These are phyloP conservation scores for Arthrobotrys musiformis DNA, from an alignment of 2,329 filamentous ascomycete genomes.

Conservation along the genomic window DNA sequence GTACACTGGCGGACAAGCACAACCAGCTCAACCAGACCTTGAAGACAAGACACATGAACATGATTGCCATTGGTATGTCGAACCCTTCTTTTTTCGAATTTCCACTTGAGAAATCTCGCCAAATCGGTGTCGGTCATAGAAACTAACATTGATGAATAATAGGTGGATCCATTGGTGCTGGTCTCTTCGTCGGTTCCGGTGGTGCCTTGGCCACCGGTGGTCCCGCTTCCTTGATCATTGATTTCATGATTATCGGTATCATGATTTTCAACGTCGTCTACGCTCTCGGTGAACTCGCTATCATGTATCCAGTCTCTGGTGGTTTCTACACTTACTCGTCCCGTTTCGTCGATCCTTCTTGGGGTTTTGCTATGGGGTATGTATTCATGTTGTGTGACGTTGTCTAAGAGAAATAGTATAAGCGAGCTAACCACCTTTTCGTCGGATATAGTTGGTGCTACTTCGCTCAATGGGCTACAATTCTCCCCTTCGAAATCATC, in stretches of 20 bases:
- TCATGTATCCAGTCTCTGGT: slow-evolving; percentile 72
- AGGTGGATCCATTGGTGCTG: slow-evolving; percentile 72
- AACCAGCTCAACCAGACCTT: slow-evolving; percentile 66
- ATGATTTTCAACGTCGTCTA: slow-evolving; percentile 72
- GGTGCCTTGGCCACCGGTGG: slow-evolving; percentile 67
- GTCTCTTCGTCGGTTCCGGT: slow-evolving; percentile 73
- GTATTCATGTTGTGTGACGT: neutral
- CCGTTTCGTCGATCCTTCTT: slow-evolving; percentile 71
- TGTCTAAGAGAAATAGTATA: neutral
- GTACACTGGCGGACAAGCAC: slow-evolving; percentile 58
- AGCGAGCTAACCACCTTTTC: slow-evolving; percentile 22
- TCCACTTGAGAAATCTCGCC: slow-evolving; percentile 68
- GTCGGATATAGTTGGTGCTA: slow-evolving; percentile 65
- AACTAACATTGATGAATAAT: slow-evolving; percentile 63
- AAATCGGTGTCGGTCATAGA: slow-evolving; percentile 68
- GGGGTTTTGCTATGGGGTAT: slow-evolving; percentile 68
- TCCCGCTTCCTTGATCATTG: slow-evolving; percentile 56
- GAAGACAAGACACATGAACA: slow-evolving; percentile 71
- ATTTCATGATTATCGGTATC: slow-evolving; percentile 69
- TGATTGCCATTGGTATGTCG: slow-evolving; percentile 72
- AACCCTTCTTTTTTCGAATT: slow-evolving; percentile 66
- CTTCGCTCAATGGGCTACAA: slow-evolving; percentile 66
- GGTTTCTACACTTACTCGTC: slow-evolving; percentile 71
- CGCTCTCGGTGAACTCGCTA: slow-evolving; percentile 71
- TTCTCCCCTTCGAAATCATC: slow-evolving; percentile 69